Base-by-base conservation (phyloP, 1,139 yeast species). In the Yamadazyma sp. region DNA sequence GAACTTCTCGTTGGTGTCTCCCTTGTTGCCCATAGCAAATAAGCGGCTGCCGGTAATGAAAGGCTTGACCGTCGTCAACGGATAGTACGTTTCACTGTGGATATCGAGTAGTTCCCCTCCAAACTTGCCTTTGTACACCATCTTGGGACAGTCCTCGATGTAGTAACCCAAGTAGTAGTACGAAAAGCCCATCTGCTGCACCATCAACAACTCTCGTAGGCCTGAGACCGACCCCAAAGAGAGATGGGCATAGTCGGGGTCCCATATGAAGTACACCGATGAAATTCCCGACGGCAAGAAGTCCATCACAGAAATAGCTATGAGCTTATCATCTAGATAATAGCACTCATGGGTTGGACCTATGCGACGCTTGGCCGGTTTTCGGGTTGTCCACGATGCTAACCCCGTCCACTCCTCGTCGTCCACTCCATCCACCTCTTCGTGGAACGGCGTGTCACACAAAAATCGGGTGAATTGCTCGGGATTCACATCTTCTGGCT, bases 181-280 rank as follows among this genome's bases (percentile, higher is more conserved):
- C 1, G 73, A 69, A 30, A 70, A 58, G 1, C 64, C 56, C 40
- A 76, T 57, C 36, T 59, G 53, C 18, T 67, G 50, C 20, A 77
- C 62, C 65, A 87, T 58, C 4, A 78, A 69, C 36, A 87, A 64
- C 53, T 91, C 98, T 29, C 87, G 62, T 24, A 88, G 53, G 0
- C 88, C 94, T 42, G 91, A 81, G 2, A 89, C 58, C 23, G 87
- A 86, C 0, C 98, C 98, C 29, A 89, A 60, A 0, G 89, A 83
- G 46, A 83, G 63, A 41, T 78, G 71, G 2, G 83, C 80, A 56
- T 73, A 83, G 44, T 81, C 91, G 0, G 95, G 95, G 55, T 89
- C 94, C 87, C 95, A 88, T 14, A 89, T 79, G 53, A 89, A 85
- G 55, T 89, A 91, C 1, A 91, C 92, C 0, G 95, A 83, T 0